Conservation (phyloP, 805 yeast genomes). For the Danielozyma ontarioensis region DNA sequence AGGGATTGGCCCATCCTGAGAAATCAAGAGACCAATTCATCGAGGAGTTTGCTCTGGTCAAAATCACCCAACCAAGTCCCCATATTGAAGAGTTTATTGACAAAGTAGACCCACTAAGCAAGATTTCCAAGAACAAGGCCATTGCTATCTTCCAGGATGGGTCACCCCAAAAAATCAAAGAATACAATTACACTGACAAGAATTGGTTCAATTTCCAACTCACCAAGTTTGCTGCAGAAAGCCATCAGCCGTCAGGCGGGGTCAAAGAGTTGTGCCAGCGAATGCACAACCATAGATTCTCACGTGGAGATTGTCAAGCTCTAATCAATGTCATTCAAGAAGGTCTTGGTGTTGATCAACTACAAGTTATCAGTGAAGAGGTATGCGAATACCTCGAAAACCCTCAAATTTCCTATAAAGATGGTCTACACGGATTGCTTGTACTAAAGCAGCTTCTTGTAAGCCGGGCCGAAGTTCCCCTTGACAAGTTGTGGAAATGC, state of each 20-base stretch:
- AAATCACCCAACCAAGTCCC: conserved; percentile 9
- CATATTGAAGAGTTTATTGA: conserved; percentile 32
- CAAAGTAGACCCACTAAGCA: conserved; percentile 37
- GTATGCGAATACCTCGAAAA: conserved; percentile 10
- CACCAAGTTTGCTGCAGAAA: conserved; percentile 15
- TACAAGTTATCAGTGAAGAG: conserved; percentile 5
- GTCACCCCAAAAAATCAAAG: conserved; percentile 30
- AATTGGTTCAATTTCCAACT: conserved; percentile 39
- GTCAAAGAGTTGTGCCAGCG: background rate
- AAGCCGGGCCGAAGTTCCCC: conserved; percentile 15
- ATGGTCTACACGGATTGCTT: conserved; percentile 26
- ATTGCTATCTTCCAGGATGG: conserved; percentile 40
- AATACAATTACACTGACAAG: conserved; percentile 26
- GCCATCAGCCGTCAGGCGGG: too few relatives aligned
- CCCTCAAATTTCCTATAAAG: conserved; percentile 4
- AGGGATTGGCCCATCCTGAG: background rate
- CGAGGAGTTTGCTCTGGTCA: conserved; percentile 14
- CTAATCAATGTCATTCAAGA: conserved; percentile 9
- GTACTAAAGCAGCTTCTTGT: conserved; percentile 32
- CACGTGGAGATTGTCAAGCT: conserved; percentile 4
- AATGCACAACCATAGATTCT: conserved; percentile 12
- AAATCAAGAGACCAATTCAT: conserved; percentile 7
- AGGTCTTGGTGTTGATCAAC: conserved; percentile 8
- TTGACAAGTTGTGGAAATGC: conserved; percentile 18
- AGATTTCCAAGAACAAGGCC: conserved; percentile 28